Base-by-base conservation (phyloP, 257 asterid species). In the Jacaranda mimosifolia region DNA sequence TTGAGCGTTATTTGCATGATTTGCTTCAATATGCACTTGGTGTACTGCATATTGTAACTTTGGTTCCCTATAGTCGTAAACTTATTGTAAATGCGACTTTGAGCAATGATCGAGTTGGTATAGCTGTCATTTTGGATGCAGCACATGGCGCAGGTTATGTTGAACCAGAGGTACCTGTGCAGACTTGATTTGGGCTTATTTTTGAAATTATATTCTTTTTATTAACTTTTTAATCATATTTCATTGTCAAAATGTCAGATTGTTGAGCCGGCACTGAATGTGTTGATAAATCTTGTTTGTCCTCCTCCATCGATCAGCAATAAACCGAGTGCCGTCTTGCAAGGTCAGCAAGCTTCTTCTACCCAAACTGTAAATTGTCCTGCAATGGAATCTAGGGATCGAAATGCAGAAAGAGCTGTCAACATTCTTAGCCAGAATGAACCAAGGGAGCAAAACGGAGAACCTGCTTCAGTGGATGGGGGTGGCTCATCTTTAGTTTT, bases 271-370 rank as follows among this genome's bases (percentile, higher is more conserved):
- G 91, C 94, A 26, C 68, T 89, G 68, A 82, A 84, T 77, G 87
- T 89, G 63, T 79, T 89, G 66, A 86, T 89, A 72, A 87, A 86
- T 80, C 92, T 89, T 43, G 94, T 89, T 26, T 89, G 94, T 68
- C 92, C 94, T 76, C 92, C 94, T 46, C 94, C 94, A 68, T 87
- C 92, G 71, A 87, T 89, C 73, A 93, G 98, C 91, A 90, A 91
- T 79, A 95, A 91, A 84, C 91, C 98, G 64, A 82, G 91, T 78
- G 80, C 84, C 60, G 64, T 73, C 64, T 42, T 84, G 49, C 98
- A 90, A 85, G 96, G 91, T 59, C 99, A 89, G 73, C 97, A 89
- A 49, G 71, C 84, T 73, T 81, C 87, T 71, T 76, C 89, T 42
- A 60, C 42, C 76, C 97, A 87, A 69, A 77, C 78, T 83, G 87